These are phyloP conservation scores for Bruguiera parviflora DNA, from an alignment of 345 rosid genomes.

Conservation along the genomic window DNA sequence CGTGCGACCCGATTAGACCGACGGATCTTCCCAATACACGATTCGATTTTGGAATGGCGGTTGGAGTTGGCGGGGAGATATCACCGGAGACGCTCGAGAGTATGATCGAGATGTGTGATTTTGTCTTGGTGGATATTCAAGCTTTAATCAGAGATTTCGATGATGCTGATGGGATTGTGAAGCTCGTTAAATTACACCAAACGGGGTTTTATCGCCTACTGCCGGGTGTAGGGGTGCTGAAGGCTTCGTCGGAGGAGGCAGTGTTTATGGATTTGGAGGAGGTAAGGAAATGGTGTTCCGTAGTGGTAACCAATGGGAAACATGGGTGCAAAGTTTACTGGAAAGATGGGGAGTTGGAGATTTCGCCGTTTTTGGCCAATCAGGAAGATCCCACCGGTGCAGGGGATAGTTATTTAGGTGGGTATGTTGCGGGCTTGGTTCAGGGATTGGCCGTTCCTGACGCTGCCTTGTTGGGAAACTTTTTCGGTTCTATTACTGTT, in stretches of 20 bases:
- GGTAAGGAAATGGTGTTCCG: conserved; percentile 68
- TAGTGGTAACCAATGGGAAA: conserved; percentile 85
- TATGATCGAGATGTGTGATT: conserved; percentile 68
- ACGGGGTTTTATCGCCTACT: conserved; percentile 64
- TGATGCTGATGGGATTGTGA: conserved; percentile 56
- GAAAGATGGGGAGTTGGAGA: conserved; percentile 47
- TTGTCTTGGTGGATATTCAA: conserved; percentile 77
- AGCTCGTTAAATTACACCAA: conserved; percentile 49
- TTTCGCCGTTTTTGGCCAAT: conserved; percentile 61
- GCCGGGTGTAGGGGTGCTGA: conserved; percentile 59
- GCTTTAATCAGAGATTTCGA: conserved; percentile 75
- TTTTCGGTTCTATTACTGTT: conserved; percentile 90
- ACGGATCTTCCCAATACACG: conserved; percentile 58
- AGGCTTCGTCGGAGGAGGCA: conserved; percentile 90
- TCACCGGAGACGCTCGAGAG: conserved; percentile 74
- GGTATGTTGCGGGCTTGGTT: conserved; percentile 72
- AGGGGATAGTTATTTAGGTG: conserved; percentile 88
- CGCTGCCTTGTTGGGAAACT: conserved; percentile 87
- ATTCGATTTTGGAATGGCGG: conserved; percentile 83
- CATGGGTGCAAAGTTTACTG: conserved; percentile 66
- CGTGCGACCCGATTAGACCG: conserved; percentile 65
- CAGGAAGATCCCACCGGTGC: conserved; percentile 98
- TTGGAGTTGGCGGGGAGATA: conserved; percentile 95
- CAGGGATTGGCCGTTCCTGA: conserved; percentile 75
- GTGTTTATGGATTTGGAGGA: conserved; percentile 72